Percentiles rank a stretch among this genome's conserved stretches.
These are phyloP conservation scores for Aspergillus quadrilineatus DNA, from an alignment of 2,329 filamentous ascomycete genomes.

Conservation along the genomic window DNA sequence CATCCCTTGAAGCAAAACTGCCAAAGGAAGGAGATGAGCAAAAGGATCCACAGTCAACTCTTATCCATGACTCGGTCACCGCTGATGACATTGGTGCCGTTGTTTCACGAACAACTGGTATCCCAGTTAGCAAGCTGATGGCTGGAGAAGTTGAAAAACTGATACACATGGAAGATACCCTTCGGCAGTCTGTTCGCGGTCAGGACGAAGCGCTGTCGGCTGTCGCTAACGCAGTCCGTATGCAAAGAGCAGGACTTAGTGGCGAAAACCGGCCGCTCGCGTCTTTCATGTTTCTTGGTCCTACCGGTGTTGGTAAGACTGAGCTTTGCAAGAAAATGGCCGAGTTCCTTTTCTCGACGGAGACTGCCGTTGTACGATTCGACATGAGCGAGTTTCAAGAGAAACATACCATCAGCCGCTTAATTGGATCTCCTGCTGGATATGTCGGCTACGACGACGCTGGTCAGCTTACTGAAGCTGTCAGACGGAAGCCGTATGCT, in stretches of 20 bases:
- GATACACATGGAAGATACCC: constrained; percentile 89
- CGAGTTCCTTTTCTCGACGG: constrained; percentile 86
- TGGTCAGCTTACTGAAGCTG: constrained; percentile 91
- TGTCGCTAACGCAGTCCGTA: constrained; percentile 87
- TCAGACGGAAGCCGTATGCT: constrained; percentile 90
- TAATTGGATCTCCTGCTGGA: constrained; percentile 89
- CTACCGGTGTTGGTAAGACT: constrained; percentile 95
- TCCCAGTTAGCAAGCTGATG: constrained; percentile 88
- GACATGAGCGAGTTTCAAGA: constrained; percentile 99
- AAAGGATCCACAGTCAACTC: constrained; percentile 49
- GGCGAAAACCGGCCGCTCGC: constrained; percentile 89
- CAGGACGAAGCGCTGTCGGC: constrained; percentile 92
- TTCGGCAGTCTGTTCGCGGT: constrained; percentile 80
- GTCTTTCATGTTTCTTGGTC: constrained; percentile 96
- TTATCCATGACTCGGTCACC: constrained; percentile 93
- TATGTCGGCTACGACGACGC: constrained; percentile 98
- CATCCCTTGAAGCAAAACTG: constrained; percentile 72
- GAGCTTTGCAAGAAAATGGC: constrained; percentile 97
- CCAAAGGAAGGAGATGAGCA: constrained; percentile 67
- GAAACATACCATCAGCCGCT: constrained; percentile 88
- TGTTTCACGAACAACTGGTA: constrained; percentile 87
- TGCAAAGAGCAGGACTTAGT: constrained; percentile 88
- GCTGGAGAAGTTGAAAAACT: constrained; percentile 92
- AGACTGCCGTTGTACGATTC: constrained; percentile 86
- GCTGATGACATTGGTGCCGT: constrained; percentile 91